These are phyloP conservation scores for Syzygium jambos DNA, from an alignment of 345 rosid genomes.

Conservation along the genomic window DNA sequence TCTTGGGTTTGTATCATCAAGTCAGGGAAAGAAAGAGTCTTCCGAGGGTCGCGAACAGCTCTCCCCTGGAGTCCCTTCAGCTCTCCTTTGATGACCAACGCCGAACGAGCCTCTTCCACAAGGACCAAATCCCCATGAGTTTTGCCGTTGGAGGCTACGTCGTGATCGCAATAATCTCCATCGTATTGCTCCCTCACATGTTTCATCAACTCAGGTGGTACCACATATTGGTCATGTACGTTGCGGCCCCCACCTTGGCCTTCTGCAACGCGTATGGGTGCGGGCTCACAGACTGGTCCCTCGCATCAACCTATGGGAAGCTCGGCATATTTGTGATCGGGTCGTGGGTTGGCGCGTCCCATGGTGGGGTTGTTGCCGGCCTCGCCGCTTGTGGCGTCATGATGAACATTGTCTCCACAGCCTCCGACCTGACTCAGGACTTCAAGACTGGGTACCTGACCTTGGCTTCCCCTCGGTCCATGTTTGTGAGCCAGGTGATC, in stretches of 20 bases:
- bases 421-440: conserved; percentile 38
- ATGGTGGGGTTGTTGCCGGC: conserved; percentile 73
- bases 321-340: conserved; percentile 64
- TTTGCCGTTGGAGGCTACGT: conserved; percentile 48
- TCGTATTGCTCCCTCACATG: conserved; percentile 43
- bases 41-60: conserved; percentile 12
- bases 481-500: not conserved
- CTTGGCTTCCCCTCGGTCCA: conserved; percentile 3
- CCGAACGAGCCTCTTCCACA: conserved; percentile 51
- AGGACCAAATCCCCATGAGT: conserved; percentile 73
- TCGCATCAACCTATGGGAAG: conserved; percentile 80
- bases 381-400: conserved; percentile 83
- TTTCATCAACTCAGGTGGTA: conserved; percentile 64
- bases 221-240: conserved; percentile 52
- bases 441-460: conserved; percentile 1
- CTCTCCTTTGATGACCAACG: conserved; percentile 50
- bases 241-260: conserved; percentile 57
- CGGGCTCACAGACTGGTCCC: conserved; percentile 85
- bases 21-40: conserved; percentile 22
- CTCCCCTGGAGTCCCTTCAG: not conserved
- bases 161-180: conserved; percentile 38
- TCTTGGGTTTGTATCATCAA: conserved; percentile 31
- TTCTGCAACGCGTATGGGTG: conserved; percentile 83
- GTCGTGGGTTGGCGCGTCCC: conserved; percentile 56
- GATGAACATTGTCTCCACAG: conserved; percentile 91